phyloP scores from a whole-genome alignment of 108 stramenopile species.

The Skeletonema potamos region DNA sequence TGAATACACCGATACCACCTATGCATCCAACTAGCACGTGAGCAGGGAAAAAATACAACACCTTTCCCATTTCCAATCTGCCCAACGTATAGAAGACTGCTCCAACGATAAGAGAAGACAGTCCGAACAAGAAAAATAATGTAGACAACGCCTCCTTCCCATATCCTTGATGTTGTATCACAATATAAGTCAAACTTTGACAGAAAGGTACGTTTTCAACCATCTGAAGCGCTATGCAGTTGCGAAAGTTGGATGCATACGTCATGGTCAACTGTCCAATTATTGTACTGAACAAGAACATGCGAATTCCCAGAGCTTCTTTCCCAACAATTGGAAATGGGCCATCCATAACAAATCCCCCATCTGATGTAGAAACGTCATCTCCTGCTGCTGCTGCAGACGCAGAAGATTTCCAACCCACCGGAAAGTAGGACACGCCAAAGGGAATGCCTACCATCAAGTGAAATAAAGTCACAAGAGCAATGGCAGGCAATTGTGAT shows the following conservation, averaged over 20 bases:
- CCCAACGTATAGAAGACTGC: slow-evolving; percentile 74
- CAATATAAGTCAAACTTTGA: slow-evolving; percentile 62
- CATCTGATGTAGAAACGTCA: slow-evolving; percentile 7
- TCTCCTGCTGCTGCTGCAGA: not conserved
- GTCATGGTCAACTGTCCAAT: slow-evolving; percentile 69
- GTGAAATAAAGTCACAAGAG: slow-evolving; percentile 53
- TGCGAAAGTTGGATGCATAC: slow-evolving; percentile 58
- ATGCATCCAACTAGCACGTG: slow-evolving; percentile 87
- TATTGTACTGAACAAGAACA: slow-evolving; percentile 74
- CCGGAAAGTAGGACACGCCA: slow-evolving; percentile 54
- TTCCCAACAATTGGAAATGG: slow-evolving; percentile 55
- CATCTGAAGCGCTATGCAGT: slow-evolving; percentile 78
- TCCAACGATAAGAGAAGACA: slow-evolving; percentile 71
- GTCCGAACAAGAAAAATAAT: slow-evolving; percentile 70
- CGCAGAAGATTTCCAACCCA: slow-evolving; percentile 47
- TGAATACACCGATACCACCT: slow-evolving; percentile 80
- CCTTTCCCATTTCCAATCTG: slow-evolving; percentile 58
- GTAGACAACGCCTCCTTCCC: slow-evolving; percentile 74
- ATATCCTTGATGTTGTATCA: slow-evolving; percentile 61
- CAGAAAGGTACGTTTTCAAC: slow-evolving; percentile 87
- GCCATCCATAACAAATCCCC: slow-evolving; percentile 24
- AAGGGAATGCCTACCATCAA: slow-evolving; percentile 79
- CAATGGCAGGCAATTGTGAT: slow-evolving; percentile 57
- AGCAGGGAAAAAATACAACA: slow-evolving; percentile 81
- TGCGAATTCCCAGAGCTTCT: slow-evolving; percentile 80